Evolutionary conservation across 768 basidiomycete species (phyloP), one percentile per base, ranked within the genome.

Genomic region (Phlebiopsis flavidoalba): DNA sequence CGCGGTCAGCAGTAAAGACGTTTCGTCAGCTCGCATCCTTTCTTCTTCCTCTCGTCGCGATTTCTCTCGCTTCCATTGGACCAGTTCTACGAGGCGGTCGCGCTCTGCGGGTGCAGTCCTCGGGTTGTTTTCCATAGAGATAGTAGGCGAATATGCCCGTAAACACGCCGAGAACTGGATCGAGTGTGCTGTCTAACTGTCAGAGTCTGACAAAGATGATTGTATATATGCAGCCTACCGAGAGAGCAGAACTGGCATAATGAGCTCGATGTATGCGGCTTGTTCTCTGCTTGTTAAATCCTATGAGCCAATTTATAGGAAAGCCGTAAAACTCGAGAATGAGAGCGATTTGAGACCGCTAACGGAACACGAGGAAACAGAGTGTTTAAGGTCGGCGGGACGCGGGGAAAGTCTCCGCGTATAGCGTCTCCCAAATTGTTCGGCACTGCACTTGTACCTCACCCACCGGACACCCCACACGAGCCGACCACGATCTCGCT

Each of bases 121-220:
- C 5, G 91, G 92, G 71, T 93, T 84, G 31, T 78, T 87, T 70
- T 94, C n/a, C 91, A 71, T 89, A 83, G 40, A 94, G 82, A 70
- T 90, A 86, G 71, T 85, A 93, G 5, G 92, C 92, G 47, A 92
- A 72, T 45, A 83, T 71, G 12, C 92, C 92, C 1, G 91, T 92
- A 68, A 91, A 86, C 56, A 92, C 73, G 7, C 91, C 92, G 45
- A 94, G 73, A 15, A 90, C 59, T 5, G 88, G 85, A 72, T 94
- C 92, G 5, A 91, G 66, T 1, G 80, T 70, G 26, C 91, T 93
- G 62, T 43, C 4, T 43, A 8, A 43, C 45, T 45, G 50, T 22
- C 49, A 53, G 15, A 36, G 22, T 11, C 50, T 24, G 22, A n/a
- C 45, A 21, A 21, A n/a, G 36, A 31, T n/a, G 35, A 37, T 8